Evolutionary conservation across 1,139 yeast species (phyloP).

Genomic region (Taphrina pruni): DNA sequence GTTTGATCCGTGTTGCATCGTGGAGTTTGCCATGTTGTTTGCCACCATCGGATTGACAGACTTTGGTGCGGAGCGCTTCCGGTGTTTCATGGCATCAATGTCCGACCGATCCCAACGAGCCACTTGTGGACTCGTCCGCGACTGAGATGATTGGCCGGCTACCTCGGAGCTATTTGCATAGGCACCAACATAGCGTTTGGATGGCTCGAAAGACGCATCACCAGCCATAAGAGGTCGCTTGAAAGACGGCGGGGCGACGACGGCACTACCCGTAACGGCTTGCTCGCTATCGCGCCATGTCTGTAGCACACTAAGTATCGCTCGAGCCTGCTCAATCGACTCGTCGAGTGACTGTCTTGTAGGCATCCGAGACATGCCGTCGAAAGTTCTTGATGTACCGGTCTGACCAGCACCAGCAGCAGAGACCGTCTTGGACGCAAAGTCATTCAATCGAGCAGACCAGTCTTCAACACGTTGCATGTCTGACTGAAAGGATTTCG

Average conservation of each 20-base stretch:
- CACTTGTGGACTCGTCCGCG: conserved; percentile 3
- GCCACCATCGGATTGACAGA: conserved; percentile 21
- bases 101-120: conserved; percentile 17
- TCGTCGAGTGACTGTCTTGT: conserved; percentile 42
- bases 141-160: neutral
- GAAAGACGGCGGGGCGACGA: neutral
- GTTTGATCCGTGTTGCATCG: conserved; percentile 13
- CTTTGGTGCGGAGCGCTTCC: conserved; percentile 26
- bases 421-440: conserved; percentile 41
- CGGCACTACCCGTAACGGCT: conserved; percentile 13
- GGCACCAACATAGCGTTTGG: neutral
- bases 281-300: conserved; percentile 42
- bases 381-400: neutral
- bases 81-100: conserved; percentile 21
- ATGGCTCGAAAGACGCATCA: neutral
- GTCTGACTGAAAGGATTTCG: conserved; percentile 34
- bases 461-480: conserved; percentile 44
- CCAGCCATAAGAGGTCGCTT: neutral
- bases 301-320: conserved; percentile 41
- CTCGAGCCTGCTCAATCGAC: conserved; percentile 42
- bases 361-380: neutral
- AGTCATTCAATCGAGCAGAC: conserved; percentile 44
- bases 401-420: conserved; percentile 10
- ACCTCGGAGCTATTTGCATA: neutral
- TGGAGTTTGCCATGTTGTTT: neutral